These are phyloP conservation scores for Ascochyta clinopodiicola DNA, from an alignment of 2,329 filamentous ascomycete genomes.

Conservation along the genomic window DNA sequence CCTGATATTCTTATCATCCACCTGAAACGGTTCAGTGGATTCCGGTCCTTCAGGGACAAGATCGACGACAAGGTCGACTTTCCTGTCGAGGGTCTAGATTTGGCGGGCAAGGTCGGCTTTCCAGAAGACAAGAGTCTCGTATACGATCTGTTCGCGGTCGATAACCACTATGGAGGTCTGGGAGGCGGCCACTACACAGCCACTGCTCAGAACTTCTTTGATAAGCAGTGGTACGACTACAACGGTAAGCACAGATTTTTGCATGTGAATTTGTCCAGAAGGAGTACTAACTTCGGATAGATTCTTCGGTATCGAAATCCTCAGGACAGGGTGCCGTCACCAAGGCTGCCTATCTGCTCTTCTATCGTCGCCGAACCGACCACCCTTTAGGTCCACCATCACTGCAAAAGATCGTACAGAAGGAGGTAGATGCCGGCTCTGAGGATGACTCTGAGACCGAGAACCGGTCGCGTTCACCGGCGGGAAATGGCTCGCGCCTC, in stretches of 20 bases:
- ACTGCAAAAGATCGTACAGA: slow-evolving; percentile 73
- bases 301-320: slow-evolving; percentile 72
- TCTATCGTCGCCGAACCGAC: slow-evolving; percentile 87
- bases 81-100: slow-evolving; percentile 83
- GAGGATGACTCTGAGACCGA: slow-evolving; percentile 52
- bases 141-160: slow-evolving; percentile 94
- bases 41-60: slow-evolving; percentile 83
- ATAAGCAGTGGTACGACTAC: slow-evolving; percentile 92
- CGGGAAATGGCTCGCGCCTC: slow-evolving; percentile 89
- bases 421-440: slow-evolving; percentile 54
- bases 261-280: neutral
- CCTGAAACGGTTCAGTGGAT: slow-evolving; percentile 92
- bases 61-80: slow-evolving; percentile 91
- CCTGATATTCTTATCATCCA: slow-evolving; percentile 96
- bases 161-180: slow-evolving; percentile 93
- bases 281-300: slow-evolving; percentile 60
- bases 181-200: slow-evolving; percentile 97
- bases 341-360: slow-evolving; percentile 85
- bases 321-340: slow-evolving; percentile 70
- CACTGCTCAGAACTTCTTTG: slow-evolving; percentile 89
- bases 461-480: slow-evolving; percentile 53
- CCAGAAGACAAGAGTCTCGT: slow-evolving; percentile 81
- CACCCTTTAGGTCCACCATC: slow-evolving; percentile 78
- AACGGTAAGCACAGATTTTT: slow-evolving; percentile 69
- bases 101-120: slow-evolving; percentile 78